phyloP scores from a whole-genome alignment of 345 rosid species.

The Mallotus nudiflorus region DNA sequence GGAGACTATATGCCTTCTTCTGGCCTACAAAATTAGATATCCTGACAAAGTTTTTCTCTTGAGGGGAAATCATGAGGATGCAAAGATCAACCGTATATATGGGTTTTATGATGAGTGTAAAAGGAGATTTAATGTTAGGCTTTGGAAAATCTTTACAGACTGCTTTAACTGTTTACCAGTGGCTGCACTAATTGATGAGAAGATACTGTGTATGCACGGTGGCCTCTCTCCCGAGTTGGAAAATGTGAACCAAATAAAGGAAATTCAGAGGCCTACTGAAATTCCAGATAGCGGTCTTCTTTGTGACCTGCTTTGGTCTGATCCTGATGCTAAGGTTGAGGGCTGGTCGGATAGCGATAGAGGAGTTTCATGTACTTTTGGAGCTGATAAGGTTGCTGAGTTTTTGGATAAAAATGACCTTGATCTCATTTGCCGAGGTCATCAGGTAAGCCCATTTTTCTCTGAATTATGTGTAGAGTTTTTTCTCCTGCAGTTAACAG shows the following conservation, averaged over 20 bases:
- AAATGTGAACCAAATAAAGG: conserved; percentile 67
- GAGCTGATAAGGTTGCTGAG: conserved; percentile 76
- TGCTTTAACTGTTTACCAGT: conserved; percentile 95
- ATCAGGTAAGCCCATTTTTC: conserved; percentile 58
- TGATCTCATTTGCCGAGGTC: conserved; percentile 96
- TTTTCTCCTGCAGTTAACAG: background rate
- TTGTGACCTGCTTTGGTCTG: conserved; percentile 97
- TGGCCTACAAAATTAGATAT: conserved; percentile 89
- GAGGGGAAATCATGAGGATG: conserved; percentile 98
- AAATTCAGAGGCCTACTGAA: conserved; percentile 81
- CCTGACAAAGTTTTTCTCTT: conserved; percentile 70
- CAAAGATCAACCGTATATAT: conserved; percentile 91
- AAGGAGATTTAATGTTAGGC: conserved; percentile 88
- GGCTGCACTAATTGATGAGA: conserved; percentile 82
- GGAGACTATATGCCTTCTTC: conserved; percentile 92
- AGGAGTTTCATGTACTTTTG: conserved; percentile 91
- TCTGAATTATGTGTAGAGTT: background rate
- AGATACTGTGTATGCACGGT: conserved; percentile 98
- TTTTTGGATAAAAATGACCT: conserved; percentile 90
- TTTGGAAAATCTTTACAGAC: conserved; percentile 92
- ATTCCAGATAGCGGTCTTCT: conserved; percentile 92
- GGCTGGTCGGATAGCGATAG: conserved; percentile 93
- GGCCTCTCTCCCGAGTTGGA: conserved; percentile 88
- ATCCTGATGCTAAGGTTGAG: conserved; percentile 66
- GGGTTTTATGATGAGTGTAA: conserved; percentile 99